A percentile compares a stretch with the other conserved stretches of the same genome.
Evolutionary conservation across 2,329 filamentous ascomycete species (phyloP).

Genomic region (Alternaria longipes): DNA sequence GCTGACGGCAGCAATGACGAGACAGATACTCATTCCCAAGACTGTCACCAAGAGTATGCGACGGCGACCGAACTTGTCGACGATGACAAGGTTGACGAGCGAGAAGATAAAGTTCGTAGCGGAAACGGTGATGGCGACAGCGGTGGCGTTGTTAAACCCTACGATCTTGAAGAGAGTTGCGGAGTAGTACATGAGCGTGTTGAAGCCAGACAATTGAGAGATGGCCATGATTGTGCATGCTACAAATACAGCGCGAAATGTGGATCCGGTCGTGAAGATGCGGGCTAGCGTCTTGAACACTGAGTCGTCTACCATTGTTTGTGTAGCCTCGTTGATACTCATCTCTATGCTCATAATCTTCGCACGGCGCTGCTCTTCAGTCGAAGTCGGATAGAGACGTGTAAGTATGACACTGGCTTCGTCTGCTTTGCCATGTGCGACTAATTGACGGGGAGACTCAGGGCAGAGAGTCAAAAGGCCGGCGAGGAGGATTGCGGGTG

Average conservation of each 20-base stretch:
- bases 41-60: constrained; percentile 62
- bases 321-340: constrained; percentile 44
- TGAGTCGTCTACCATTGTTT: constrained; percentile 44
- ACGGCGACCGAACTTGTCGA: constrained; percentile 81
- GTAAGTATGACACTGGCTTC: constrained; percentile 45
- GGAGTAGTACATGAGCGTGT: constrained; percentile 85
- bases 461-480: constrained; percentile 48
- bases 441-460: constrained; percentile 50
- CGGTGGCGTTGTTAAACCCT: constrained; percentile 79
- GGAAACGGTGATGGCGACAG: constrained; percentile 70
- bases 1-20: constrained; percentile 75
- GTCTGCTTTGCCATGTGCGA: constrained; percentile 45
- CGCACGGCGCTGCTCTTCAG: constrained; percentile 35
- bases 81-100: constrained; percentile 75
- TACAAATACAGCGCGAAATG: constrained; percentile 46
- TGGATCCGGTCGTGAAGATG: constrained; percentile 46
- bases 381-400: constrained; percentile 46
- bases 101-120: constrained; percentile 85
- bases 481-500: constrained; percentile 48
- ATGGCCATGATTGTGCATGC: constrained; percentile 52
- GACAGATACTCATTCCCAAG: constrained; percentile 76
- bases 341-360: constrained; percentile 42
- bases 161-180: constrained; percentile 63
- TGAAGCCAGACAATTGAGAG: constrained; percentile 57
- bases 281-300: constrained; percentile 42